Conservation (phyloP, 768 basidiomycete genomes). For the Termitomyces sp. region DNA sequence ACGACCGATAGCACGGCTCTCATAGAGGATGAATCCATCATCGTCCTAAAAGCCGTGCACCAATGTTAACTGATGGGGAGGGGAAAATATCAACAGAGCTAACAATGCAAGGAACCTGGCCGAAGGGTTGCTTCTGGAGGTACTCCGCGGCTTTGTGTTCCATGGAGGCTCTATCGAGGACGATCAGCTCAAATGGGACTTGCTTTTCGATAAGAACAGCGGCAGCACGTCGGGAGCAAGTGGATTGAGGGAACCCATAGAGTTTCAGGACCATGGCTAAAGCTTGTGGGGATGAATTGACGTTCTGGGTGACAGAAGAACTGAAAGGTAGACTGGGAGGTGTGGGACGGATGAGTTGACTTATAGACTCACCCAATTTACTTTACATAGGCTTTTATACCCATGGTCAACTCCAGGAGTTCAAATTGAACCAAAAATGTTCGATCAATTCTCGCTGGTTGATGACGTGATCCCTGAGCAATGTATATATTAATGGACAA, state of each 20-base stretch:
- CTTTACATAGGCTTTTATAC: not conserved
- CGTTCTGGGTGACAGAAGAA: too few species aligned
- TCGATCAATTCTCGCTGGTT: not conserved
- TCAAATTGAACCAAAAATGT: not conserved
- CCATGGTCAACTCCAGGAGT: not conserved
- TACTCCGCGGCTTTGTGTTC: conserved; percentile 33
- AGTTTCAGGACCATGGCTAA: conserved; percentile 29
- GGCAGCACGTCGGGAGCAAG: conserved; percentile 42
- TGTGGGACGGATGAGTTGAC: not conserved
- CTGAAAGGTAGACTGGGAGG: too few species aligned
- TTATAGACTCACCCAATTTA: not conserved
- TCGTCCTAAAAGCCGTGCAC: conserved; percentile 34
- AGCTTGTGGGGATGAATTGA: not conserved
- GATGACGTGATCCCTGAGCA: not conserved
- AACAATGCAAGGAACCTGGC: conserved; percentile 49
- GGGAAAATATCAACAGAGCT: not conserved
- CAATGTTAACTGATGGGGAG: not conserved
- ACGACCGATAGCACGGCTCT: conserved; percentile 55
- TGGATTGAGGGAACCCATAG: conserved; percentile 27
- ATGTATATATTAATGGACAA: not conserved
- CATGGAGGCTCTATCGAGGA: conserved; percentile 29
- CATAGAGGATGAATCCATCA: conserved; percentile 61
- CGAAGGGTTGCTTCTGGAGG: conserved; percentile 44
- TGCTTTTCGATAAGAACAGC: conserved; percentile 38
- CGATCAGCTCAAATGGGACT: conserved; percentile 39